These are phyloP conservation scores for Thraustotheca clavata DNA, from an alignment of 352 stramenopile genomes.

Conservation along the genomic window DNA sequence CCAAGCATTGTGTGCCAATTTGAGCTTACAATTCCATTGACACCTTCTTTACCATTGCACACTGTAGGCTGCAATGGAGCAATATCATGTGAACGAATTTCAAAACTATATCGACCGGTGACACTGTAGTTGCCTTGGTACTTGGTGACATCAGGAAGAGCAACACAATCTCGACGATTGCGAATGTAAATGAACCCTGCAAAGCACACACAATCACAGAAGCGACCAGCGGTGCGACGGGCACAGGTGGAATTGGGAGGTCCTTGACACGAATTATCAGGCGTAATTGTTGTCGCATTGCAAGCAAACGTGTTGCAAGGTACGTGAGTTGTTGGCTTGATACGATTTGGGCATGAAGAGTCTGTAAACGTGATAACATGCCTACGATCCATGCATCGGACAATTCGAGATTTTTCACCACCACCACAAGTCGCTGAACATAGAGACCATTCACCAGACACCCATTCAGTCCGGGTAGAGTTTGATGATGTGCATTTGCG, in stretches of 20 bases:
- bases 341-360: not conserved
- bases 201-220: slow-evolving; percentile 18
- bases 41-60: slow-evolving; percentile 1
- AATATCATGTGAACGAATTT: slow-evolving; percentile 11
- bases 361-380: not conserved
- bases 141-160: not conserved
- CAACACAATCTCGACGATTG: slow-evolving; percentile 1
- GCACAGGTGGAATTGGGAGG: slow-evolving; percentile 9
- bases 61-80: not conserved
- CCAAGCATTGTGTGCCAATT: not conserved
- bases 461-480: slow-evolving; percentile 1
- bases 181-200: not conserved
- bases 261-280: slow-evolving; percentile 1
- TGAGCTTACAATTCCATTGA: not conserved
- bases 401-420: slow-evolving; percentile 4
- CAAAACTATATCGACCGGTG: not conserved
- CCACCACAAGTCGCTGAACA: slow-evolving; percentile 13
- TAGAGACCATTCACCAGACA: slow-evolving; percentile 9
- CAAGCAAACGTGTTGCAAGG: slow-evolving; percentile 5
- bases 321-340: not conserved
- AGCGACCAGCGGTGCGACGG: not conserved
- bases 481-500: not conserved
- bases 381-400: not conserved
- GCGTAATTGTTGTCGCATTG: not conserved
- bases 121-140: not conserved